Percentiles rank a stretch among this genome's conserved stretches.
Evolutionary conservation across 1,284 basidiomycete genomes (phyloP).

Genomic region (Cutaneotrichosporon sp.): DNA sequence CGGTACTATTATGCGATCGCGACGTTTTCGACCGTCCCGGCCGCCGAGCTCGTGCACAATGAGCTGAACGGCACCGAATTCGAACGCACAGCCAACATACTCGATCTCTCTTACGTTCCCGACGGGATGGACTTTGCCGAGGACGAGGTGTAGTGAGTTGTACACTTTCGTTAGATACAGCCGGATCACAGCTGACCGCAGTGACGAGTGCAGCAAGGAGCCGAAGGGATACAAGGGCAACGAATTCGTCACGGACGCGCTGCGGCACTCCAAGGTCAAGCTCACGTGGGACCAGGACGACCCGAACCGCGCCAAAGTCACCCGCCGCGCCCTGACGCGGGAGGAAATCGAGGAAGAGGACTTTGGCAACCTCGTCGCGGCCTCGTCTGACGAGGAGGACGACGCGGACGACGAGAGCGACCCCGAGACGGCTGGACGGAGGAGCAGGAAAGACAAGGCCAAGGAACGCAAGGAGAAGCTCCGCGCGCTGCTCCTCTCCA

Average conservation of each 20-base stretch:
- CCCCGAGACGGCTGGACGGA: slow-evolving; percentile 46
- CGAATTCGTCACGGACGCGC: slow-evolving; percentile 91
- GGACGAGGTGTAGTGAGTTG: slow-evolving; percentile 59
- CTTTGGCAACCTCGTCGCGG: slow-evolving; percentile 78
- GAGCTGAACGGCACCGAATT: slow-evolving; percentile 94
- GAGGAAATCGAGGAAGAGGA: slow-evolving; percentile 85
- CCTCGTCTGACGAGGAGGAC: slow-evolving; percentile 53
- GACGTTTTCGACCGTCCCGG: slow-evolving; percentile 73
- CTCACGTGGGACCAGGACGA: slow-evolving; percentile 99
- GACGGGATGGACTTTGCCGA: slow-evolving; percentile 87
- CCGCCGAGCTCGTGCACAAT: slow-evolving; percentile 74
- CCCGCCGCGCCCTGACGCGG: slow-evolving; percentile 68
- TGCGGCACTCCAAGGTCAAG: slow-evolving; percentile 97
- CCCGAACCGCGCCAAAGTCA: slow-evolving; percentile 74
- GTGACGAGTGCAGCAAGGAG: slow-evolving; percentile 75
- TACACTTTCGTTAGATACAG: neutral
- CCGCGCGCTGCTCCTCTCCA: slow-evolving; percentile 62
- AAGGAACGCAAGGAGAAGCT: slow-evolving; percentile 58
- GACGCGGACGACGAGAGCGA: slow-evolving; percentile 47
- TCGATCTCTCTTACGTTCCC: slow-evolving; percentile 91
- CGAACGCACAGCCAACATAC: slow-evolving; percentile 92
- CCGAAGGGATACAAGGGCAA: slow-evolving; percentile 69
- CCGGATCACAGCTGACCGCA: slow-evolving; percentile 48
- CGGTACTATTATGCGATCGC: slow-evolving; percentile 98
- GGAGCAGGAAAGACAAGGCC: slow-evolving; percentile 48